These are phyloP conservation scores for Epichloe coenophiala DNA, from an alignment of 2,329 filamentous ascomycete species.

Conservation along the genomic window DNA sequence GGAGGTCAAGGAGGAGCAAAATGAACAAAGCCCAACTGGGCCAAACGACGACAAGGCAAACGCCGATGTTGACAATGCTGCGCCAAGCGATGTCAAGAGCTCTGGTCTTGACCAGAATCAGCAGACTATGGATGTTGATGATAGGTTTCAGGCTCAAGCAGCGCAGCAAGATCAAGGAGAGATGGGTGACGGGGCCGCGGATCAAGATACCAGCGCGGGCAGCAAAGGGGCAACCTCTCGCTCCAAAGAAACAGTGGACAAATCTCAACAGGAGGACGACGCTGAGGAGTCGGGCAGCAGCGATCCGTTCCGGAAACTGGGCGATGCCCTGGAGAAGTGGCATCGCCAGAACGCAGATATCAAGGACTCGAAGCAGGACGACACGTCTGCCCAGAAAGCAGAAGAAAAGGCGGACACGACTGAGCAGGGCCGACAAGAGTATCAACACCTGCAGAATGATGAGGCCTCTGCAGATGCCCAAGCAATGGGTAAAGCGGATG, in stretches of 20 bases:
- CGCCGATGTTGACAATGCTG: conserved; percentile 46
- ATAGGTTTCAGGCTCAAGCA: conserved; percentile 44
- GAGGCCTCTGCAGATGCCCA: conserved; percentile 74
- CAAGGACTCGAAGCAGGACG: conserved; percentile 34
- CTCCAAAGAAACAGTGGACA: conserved; percentile 34
- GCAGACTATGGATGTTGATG: conserved; percentile 47
- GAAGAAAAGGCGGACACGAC: conserved; percentile 37
- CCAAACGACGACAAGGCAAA: conserved; percentile 33
- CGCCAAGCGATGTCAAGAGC: conserved; percentile 49
- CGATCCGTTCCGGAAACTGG: conserved; percentile 86
- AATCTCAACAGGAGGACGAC: conserved; percentile 30
- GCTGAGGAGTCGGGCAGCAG: conserved; percentile 31
- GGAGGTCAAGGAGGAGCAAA: conserved; percentile 22
- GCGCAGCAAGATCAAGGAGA: conserved; percentile 54
- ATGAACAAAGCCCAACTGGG: conserved; percentile 17
- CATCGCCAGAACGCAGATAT: conserved; percentile 83
- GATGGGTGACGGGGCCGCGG: conserved; percentile 49
- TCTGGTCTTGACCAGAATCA: conserved; percentile 53
- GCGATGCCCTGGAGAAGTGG: conserved; percentile 85
- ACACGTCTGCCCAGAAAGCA: conserved; percentile 17
- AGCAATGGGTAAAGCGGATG: conserved; percentile 74
- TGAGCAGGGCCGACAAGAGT: conserved; percentile 71
- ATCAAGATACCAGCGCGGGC: conserved; percentile 49
- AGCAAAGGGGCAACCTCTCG: conserved; percentile 44
- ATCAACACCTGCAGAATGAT: conserved; percentile 84